Evolutionary conservation across 1,284 basidiomycete species (phyloP).

Genomic region (Bothia castanella): DNA sequence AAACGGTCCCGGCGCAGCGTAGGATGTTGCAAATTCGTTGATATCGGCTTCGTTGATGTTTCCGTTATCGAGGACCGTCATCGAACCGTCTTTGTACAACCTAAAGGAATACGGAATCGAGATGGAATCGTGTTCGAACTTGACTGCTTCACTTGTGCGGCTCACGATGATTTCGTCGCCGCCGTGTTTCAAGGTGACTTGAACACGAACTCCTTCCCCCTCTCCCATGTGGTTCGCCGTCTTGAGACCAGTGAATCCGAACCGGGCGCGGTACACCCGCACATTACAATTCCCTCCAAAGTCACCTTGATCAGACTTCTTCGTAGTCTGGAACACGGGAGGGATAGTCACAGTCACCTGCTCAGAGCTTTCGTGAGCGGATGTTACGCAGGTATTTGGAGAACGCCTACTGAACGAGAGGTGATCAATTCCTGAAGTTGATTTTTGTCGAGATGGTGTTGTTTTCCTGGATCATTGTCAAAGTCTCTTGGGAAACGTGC

Average conservation of each 20-base stretch:
- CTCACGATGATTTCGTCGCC: neutral
- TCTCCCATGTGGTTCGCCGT: neutral
- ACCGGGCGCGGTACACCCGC: neutral
- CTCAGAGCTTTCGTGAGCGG: no score
- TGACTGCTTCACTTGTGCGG: neutral
- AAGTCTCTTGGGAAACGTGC: no score
- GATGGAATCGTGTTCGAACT: neutral
- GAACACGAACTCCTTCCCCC: neutral
- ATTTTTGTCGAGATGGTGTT: no score
- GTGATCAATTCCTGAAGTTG: no score
- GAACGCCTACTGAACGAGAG: no score
- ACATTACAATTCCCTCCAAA: neutral
- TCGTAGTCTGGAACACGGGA: neutral
- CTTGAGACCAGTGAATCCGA: neutral
- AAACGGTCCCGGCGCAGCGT: neutral
- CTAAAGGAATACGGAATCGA: neutral
- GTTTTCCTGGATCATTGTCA: no score
- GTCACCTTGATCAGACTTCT: no score
- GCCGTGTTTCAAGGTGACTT: neutral
- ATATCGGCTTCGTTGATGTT: neutral
- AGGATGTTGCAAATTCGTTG: neutral
- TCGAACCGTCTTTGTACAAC: neutral
- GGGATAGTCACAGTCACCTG: neutral
- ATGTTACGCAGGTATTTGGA: no score
- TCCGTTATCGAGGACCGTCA: neutral